Conservation (phyloP, 2,329 filamentous ascomycete genomes). For the Apiospora kogelbergensis region DNA sequence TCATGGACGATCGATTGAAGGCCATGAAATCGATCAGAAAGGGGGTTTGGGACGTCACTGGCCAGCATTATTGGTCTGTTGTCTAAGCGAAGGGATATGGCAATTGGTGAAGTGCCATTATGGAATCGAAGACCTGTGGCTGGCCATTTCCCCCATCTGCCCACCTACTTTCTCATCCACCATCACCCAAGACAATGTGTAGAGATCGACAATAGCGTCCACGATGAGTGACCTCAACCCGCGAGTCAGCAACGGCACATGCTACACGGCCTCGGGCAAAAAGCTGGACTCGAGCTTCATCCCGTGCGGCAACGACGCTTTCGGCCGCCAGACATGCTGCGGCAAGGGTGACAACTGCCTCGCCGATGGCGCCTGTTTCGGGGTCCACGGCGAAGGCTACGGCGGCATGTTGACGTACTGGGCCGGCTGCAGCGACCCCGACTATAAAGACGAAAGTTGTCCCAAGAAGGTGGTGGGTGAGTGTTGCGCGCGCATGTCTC, state of each 20-base stretch:
- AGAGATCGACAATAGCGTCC: neutral
- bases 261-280: constrained; percentile 17
- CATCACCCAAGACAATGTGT: neutral
- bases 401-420: constrained; percentile 18
- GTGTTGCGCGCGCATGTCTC: constrained; percentile 1
- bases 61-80: neutral
- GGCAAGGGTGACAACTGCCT: constrained; percentile 18
- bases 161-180: neutral
- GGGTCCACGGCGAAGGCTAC: constrained; percentile 15
- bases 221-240: constrained; percentile 13
- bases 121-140: neutral
- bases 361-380: constrained; percentile 18
- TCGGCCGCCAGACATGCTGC: constrained; percentile 18
- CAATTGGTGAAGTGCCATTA: neutral
- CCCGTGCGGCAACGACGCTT: constrained; percentile 20
- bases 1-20: neutral
- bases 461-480: constrained; percentile 17
- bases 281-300: constrained; percentile 17
- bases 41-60: neutral
- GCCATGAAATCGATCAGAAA: neutral
- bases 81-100: neutral
- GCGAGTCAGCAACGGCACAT: constrained; percentile 19
- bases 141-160: neutral
- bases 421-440: constrained; percentile 19
- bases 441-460: constrained; percentile 15